Evolutionary conservation across 768 basidiomycete genomes (phyloP).

Genomic region (Galerina sulciceps): DNA sequence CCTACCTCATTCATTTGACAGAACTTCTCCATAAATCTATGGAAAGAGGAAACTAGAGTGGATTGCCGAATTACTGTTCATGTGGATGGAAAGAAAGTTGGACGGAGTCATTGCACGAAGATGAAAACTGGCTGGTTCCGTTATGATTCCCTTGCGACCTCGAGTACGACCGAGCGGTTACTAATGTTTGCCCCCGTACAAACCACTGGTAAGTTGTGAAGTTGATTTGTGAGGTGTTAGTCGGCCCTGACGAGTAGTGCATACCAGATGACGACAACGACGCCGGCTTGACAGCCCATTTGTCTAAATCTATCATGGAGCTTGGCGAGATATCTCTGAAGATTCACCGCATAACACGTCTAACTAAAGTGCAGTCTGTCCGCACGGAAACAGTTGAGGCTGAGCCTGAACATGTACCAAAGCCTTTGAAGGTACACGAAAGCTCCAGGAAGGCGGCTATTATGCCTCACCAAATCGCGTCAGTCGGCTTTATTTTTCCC

Average conservation of each 20-base stretch:
- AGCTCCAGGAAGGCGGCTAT: background rate
- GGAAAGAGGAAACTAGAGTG: background rate
- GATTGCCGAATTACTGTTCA: background rate
- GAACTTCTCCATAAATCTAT: background rate
- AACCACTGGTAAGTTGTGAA: background rate
- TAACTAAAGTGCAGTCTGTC: too few relatives aligned
- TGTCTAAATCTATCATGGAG: background rate
- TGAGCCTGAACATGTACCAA: background rate
- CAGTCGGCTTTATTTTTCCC: background rate
- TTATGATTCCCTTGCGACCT: background rate
- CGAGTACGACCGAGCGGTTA: background rate
- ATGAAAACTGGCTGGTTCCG: background rate
- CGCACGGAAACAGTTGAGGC: too few relatives aligned
- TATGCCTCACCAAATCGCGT: background rate
- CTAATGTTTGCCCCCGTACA: background rate
- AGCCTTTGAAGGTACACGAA: background rate
- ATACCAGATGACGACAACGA: background rate
- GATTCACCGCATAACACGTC: background rate
- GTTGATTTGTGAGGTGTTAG: too few relatives aligned
- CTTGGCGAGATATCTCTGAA: background rate
- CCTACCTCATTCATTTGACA: background rate
- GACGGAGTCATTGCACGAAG: background rate
- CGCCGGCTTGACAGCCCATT: background rate
- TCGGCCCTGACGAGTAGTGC: background rate
- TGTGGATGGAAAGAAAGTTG: background rate